These are phyloP conservation scores for Gyromitra esculenta DNA, from an alignment of 2,329 filamentous ascomycete species.

Conservation along the genomic window DNA sequence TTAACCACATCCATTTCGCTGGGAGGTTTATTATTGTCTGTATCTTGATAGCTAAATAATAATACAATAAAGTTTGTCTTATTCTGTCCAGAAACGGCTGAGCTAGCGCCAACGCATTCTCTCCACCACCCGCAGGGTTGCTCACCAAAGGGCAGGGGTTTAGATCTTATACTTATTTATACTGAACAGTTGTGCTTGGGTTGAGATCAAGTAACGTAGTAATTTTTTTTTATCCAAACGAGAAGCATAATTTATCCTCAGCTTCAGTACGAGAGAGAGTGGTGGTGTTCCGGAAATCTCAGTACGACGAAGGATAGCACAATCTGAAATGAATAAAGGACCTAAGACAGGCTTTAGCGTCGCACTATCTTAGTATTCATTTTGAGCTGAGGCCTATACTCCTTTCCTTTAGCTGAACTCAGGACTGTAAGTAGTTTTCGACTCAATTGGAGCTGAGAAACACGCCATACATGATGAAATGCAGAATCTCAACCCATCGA, in stretches of 20 bases:
- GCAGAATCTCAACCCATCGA: neutral
- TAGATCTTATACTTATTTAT: neutral
- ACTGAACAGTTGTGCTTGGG: neutral
- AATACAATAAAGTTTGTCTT: too few relatives aligned
- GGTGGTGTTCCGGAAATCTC: neutral
- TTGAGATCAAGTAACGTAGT: neutral
- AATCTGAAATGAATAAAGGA: neutral
- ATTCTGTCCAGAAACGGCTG: neutral
- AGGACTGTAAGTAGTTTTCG: neutral
- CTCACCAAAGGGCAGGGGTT: neutral
- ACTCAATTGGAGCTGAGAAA: slow-evolving; percentile 1
- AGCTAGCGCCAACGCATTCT: neutral
- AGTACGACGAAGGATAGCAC: neutral
- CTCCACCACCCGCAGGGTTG: neutral
- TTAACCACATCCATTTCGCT: too few relatives aligned
- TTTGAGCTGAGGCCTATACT: neutral
- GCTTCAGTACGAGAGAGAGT: neutral
- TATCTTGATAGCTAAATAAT: too few relatives aligned
- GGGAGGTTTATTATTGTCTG: too few relatives aligned
- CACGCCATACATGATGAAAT: neutral
- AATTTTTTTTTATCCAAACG: neutral
- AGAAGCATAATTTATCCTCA: neutral
- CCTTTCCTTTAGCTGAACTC: neutral
- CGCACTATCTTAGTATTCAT: neutral
- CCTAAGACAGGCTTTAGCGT: neutral